Evolutionary conservation across 2,329 filamentous ascomycete genomes (phyloP), one percentile per base, ranked within the genome.

Genomic region (Penicillium digitatum): DNA sequence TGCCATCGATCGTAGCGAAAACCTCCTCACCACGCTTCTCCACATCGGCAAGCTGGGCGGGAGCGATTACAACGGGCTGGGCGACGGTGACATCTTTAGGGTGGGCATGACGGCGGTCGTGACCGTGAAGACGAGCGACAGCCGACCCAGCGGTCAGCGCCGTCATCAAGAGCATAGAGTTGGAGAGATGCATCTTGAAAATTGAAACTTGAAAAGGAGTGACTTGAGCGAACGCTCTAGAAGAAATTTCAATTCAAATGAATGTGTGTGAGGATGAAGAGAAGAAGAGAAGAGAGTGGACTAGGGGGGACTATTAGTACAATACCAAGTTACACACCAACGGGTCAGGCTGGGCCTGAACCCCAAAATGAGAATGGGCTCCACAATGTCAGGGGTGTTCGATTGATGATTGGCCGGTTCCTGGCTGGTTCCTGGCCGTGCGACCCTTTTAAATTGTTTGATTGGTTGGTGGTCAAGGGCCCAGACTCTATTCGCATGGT

Each of bases 161-260:
- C 52, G 70, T 66, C 52, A 73, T 55, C 55, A 74, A 58, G 52
- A 73, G 52, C 57, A 72, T 42, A 20, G 71, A 69, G 61, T 72
- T 71, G 60, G 74, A 73, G 62, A 74, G 54, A 57, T 73, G 71
- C 73, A 75, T 75, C 32, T 50, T 70, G 62, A 8, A 40, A 55
- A 53, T 54, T 54, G 51, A 54, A 57, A 55, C 42, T 27, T 58
- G 50, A 57, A 62, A 49, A 45, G 27, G 64, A 63, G 58, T 64
- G 63, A 58, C 61, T 56, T 51, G 52, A 62, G 60, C 40, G 57
- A 58, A 54, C 31, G 58, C 58, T 59, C 58, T 45, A 40, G 27
- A 42, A 47, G 35, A 32, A 44, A 53, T 42, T 58, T 58, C 56
- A 56, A 61, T 46, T 43, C 52, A 60, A 64, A 64, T 54, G 62